Base-by-base conservation (phyloP, 345 rosid genomes). In the Eutrema yunnanense region DNA sequence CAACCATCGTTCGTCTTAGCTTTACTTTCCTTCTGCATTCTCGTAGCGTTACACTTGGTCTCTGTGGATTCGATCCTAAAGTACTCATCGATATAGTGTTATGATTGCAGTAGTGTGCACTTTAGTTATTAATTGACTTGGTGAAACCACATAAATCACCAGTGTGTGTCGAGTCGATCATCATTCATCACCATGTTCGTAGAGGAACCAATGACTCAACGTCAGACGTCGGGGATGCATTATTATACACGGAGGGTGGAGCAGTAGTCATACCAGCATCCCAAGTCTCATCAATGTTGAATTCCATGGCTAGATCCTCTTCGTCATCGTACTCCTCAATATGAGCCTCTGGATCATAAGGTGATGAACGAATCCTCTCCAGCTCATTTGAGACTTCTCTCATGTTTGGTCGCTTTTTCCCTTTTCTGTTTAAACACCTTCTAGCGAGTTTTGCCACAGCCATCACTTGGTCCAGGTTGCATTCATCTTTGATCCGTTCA, bases 321-420 rank as follows among this genome's bases (percentile, higher is more conserved):
- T 76, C 75, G 0, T 68, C 68, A 10, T 74, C 22, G 1, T 63
- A 66, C 12, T 54, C 70, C 26, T 62, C 64, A 4, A 14, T 68
- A 10, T 68, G 57, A 44, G 44, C 48, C 51, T n/a, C 53, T 46
- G 65, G 30, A 29, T 76, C 62, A 37, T 63, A 6, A 32, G 71
- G 14, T 30, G 75, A 34, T 53, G 69, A 75, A 61, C 57, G 57
- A 44, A 68, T 53, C 43, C 29, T 71, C 62, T 76, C 81, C 30
- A 86, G 71, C 42, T 81, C 84, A 62, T 42, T 9, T 0, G 50
- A 52, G 11, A 75, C 84, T 44, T 86, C 66, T 57, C 73, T 86
- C 87, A 82, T 85, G 30, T 72, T 47, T 8, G 89, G 87, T 36
- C 84, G 68, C 16, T 82, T 69, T 19, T 73, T 78, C 12, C 86